Conservation (phyloP, 208 protist species). For the Lotmaria passim region DNA sequence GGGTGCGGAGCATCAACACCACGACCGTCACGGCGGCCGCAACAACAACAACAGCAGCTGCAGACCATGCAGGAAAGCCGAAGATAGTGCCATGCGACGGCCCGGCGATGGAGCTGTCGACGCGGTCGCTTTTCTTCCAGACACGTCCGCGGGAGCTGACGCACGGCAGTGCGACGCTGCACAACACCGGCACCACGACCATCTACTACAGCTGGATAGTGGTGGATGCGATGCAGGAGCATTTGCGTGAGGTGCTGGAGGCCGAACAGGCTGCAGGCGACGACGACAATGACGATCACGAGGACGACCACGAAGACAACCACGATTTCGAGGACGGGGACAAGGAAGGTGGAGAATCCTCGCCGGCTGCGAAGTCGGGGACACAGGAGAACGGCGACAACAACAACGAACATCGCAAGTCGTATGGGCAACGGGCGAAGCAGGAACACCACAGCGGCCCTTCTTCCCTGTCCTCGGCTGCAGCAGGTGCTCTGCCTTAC, state of each 20-base stretch:
- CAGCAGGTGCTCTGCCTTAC: not conserved
- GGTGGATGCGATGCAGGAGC: slow-evolving; percentile 46
- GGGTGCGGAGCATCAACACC: slow-evolving; percentile 15
- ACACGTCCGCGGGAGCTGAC: slow-evolving; percentile 54
- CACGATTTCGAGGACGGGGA: too few relatives aligned
- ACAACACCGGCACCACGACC: slow-evolving; percentile 71
- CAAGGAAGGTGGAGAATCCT: too few relatives aligned
- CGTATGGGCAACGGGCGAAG: not conserved
- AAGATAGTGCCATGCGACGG: slow-evolving; percentile 3
- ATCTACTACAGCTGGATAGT: slow-evolving; percentile 84
- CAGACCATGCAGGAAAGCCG: not conserved
- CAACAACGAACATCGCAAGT: not conserved
- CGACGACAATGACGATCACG: not conserved
- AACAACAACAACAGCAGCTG: too few relatives aligned
- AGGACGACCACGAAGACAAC: not conserved
- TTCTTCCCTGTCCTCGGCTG: too few relatives aligned
- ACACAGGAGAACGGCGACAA: not conserved
- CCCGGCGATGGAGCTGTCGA: slow-evolving; percentile 63
- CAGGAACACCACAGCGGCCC: not conserved
- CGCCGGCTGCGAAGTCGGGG: too few relatives aligned
- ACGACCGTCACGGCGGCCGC: too few relatives aligned
- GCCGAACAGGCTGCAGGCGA: not conserved
- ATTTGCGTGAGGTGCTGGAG: slow-evolving; percentile 10
- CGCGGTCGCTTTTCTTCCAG: slow-evolving; percentile 58
- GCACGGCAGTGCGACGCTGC: slow-evolving; percentile 56